Conservation (phyloP, 805 yeast genomes). For the Saccharomycopsis sp. region DNA sequence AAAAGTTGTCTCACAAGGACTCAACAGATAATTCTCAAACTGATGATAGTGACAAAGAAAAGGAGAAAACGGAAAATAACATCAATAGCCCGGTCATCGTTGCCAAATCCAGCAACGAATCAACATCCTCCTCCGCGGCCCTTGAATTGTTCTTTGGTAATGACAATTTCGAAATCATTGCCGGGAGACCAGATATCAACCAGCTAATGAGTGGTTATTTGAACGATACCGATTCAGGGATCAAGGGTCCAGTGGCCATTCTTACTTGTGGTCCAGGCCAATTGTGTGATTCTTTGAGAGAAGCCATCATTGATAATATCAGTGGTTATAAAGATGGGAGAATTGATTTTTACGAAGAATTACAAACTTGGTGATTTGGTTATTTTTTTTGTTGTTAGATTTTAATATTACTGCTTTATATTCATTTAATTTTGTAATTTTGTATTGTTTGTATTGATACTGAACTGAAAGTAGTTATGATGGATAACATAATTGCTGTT, state of each 20-base stretch:
- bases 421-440: no score
- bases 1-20: not conserved
- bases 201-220: not conserved
- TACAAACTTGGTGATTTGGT: slow-evolving; percentile 14
- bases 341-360: slow-evolving; percentile 15
- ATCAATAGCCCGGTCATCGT: no score
- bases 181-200: slow-evolving; percentile 1
- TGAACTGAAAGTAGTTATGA: no score
- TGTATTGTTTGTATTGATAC: no score
- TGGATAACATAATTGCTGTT: no score
- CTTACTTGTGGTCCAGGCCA: slow-evolving; percentile 11
- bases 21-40: not conserved
- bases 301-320: slow-evolving; percentile 1
- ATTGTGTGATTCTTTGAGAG: slow-evolving; percentile 9
- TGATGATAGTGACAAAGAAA: no score
- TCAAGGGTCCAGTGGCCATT: slow-evolving; percentile 3
- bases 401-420: no score
- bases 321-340: slow-evolving; percentile 1
- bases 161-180: not conserved
- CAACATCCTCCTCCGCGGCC: not conserved
- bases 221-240: not conserved
- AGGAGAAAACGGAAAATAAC: no score
- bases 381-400: no score
- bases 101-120: not conserved
- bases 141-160: not conserved